Conservation (phyloP, 306 rosid species). For the Trifolium pratense region DNA sequence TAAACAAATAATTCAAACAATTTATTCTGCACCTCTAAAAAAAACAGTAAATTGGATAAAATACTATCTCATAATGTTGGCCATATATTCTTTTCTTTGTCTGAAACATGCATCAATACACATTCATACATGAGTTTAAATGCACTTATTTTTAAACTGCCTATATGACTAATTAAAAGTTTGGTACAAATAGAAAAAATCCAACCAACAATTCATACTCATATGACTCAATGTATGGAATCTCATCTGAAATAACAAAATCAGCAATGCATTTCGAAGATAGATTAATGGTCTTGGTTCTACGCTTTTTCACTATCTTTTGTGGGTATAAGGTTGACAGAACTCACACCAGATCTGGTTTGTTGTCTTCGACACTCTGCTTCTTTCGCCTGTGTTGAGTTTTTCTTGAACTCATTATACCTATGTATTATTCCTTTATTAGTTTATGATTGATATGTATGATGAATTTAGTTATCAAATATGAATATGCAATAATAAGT, state of each 20-base stretch:
- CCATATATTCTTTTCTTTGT: too few relatives aligned
- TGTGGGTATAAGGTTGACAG: background rate
- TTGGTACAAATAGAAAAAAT: background rate
- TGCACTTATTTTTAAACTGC: too few relatives aligned
- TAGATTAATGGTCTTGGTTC: too few relatives aligned
- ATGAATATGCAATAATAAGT: too few relatives aligned
- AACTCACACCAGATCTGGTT: background rate
- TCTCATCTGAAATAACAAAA: background rate
- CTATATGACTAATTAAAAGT: background rate
- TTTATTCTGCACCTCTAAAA: too few relatives aligned
- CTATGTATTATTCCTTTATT: background rate
- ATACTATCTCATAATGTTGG: too few relatives aligned
- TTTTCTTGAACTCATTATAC: background rate
- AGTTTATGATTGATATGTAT: background rate
- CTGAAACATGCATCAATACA: background rate
- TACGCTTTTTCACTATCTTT: background rate
- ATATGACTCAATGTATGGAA: background rate
- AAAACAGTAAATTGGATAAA: too few relatives aligned
- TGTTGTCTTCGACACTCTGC: background rate
- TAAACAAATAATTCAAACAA: too few relatives aligned
- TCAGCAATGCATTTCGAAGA: background rate
- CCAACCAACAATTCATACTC: background rate
- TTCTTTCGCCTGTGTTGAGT: background rate
- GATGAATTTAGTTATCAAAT: too few relatives aligned
- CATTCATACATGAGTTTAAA: background rate